Base-by-base conservation (phyloP, 116 monocot genomes). In the Zostera marina region DNA sequence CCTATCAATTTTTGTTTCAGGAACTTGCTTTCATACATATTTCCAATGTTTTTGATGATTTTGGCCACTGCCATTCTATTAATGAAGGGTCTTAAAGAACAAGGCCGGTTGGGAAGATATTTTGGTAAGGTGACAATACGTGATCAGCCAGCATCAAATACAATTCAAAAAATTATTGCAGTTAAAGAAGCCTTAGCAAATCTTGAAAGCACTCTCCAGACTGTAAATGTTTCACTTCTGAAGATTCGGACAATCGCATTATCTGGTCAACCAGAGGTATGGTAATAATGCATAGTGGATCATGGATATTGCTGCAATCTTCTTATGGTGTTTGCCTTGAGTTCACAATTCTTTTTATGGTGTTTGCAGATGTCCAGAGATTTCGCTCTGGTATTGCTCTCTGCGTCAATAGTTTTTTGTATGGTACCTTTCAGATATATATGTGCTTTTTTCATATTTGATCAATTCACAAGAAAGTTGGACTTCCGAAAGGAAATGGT, bases 81-180 rank as follows among this genome's bases (percentile, higher is more conserved):
- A 51, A 43, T 96, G 51, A 96, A 78, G 70, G 72, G 70, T n/a
- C 76, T 96, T 20, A 88, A 80, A 73, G 82, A 82, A 62, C 96
- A 96, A 71, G 96, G 96, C 8, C 77, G 96, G 42, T 63, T 96
- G 41, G 89, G 96, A 60, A 84, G 89, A 75, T 85, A 73, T 56
- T 88, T 96, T 54, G 89, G 89, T 41, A 80, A 74, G 70, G 75
- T 96, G 55, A 85, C 71, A 60, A 82, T 96, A 73, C 68, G 77
- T 60, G 88, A 89, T 70, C 96, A 96, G 53, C 88, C 96, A 66
- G 89, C 96, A 9, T 96, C 96, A 24, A 88, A 85, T 63, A 96
- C 96, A 56, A 77, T 96, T 58, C 82, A 89, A 58, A 96, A 82
- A 62, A 85, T 96, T 61, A 72, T 96, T 25, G 80, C 76, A 52